Evolutionary conservation across 2,329 filamentous ascomycete genomes (phyloP), one percentile per base, ranked within the genome.

Genomic region (Setomelanomma holmii): DNA sequence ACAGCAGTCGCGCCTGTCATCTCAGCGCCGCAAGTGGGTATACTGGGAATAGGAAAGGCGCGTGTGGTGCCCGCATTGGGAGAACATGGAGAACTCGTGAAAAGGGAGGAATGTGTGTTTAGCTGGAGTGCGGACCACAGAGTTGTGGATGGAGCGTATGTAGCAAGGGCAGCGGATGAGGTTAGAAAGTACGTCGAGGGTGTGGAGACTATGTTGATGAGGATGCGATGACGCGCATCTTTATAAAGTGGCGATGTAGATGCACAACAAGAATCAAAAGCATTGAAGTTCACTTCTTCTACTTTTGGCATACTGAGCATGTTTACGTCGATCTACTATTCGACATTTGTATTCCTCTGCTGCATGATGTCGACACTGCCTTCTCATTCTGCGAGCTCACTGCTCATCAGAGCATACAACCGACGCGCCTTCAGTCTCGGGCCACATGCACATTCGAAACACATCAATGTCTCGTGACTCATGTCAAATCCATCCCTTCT

Each of bases 81-180:
- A 20, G 74, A 77, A 55, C 64, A 75, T 35, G 79, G 75, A 2
- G 72, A 76, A 71, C 79, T 98, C 11, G 82, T 93, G 11, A 86
- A 85, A 76, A 90, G 86, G 73, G 88, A 96, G 68, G 84, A 96
- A 55, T 88, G 89, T 72, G 92, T 96, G 70, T 91, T 98, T 65
- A 98, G 93, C 76, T 98, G 93, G 93, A 93, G 90, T 73, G 93
- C 93, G 5, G 93, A 98, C 75, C 95, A 99, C 76, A 82, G 95
- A 17, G 90, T 98, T 47, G 87, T 98, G 40, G 95, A 99, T 76
- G 95, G 95, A 1, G 93, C 93, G 40, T 96, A 93, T 54, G 91
- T 96, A 84, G 95, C 95, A 17, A 84, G 93, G 61, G 93, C 93
- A 73, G 92, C 91, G 11, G 91, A 93, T 66, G 83, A 89, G 56